Percentiles rank a stretch among this genome's conserved stretches.
phyloP scores from a whole-genome alignment of 345 rosid genomes.

The Rhodamnia rubescens region DNA sequence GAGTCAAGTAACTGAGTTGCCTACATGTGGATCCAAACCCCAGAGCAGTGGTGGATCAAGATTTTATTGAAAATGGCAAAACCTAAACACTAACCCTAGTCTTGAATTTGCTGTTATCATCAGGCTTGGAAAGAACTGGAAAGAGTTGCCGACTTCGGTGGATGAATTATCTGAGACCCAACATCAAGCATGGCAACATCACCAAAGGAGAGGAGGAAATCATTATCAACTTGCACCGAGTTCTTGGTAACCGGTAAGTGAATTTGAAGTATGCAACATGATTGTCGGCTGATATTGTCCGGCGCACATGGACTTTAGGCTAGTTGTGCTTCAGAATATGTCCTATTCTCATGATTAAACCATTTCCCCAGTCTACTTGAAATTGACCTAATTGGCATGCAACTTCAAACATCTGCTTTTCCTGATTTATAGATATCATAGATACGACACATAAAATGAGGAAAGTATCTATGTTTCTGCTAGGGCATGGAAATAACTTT shows the following conservation, averaged over 20 bases:
- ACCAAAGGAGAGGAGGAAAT: slow-evolving; percentile 5
- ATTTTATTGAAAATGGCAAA: background rate
- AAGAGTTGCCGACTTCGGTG: slow-evolving; percentile 19
- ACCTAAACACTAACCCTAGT: background rate
- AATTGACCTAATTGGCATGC: background rate
- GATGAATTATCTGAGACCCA: slow-evolving; percentile 15
- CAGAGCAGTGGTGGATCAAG: background rate
- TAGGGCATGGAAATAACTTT: background rate
- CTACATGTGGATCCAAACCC: background rate
- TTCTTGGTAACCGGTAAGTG: slow-evolving; percentile 8
- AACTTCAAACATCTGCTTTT: background rate
- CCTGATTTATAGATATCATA: background rate
- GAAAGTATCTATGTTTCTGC: background rate
- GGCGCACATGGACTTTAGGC: background rate
- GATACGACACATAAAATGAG: background rate
- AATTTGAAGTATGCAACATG: background rate
- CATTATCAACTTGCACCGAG: background rate
- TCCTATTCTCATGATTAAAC: background rate
- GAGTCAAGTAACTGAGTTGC: background rate
- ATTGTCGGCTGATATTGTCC: background rate
- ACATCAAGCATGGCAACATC: slow-evolving; percentile 6
- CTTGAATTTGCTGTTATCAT: background rate
- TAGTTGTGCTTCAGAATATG: background rate
- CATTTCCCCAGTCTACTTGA: background rate
- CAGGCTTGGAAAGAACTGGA: slow-evolving; percentile 8